These are phyloP conservation scores for Epichloe festucae DNA, from an alignment of 2,329 filamentous ascomycete species.

Conservation along the genomic window DNA sequence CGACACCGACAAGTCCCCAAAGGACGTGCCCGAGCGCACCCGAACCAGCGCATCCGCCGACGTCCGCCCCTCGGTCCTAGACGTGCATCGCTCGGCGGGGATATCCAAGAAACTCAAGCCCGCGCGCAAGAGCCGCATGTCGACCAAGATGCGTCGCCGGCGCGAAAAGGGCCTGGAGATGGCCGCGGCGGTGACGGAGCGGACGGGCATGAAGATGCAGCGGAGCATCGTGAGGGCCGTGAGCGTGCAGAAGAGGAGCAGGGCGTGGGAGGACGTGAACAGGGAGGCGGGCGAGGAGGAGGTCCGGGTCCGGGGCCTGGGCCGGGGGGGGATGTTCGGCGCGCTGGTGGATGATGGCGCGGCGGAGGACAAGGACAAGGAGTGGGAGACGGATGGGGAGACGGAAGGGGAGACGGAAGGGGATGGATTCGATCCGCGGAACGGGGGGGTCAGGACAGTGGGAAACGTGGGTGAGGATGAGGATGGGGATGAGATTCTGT, in stretches of 20 bases:
- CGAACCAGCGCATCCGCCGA: not conserved
- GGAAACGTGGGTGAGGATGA: not conserved
- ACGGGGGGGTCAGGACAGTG: slow-evolving; percentile 1
- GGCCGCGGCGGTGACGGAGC: slow-evolving; percentile 46
- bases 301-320: not conserved
- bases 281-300: slow-evolving; percentile 16
- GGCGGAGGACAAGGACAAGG: slow-evolving; percentile 13
- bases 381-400: slow-evolving; percentile 23
- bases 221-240: slow-evolving; percentile 38
- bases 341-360: slow-evolving; percentile 10
- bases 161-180: slow-evolving; percentile 45
- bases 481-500: slow-evolving; percentile 2
- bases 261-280: slow-evolving; percentile 48
- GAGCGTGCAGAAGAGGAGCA: slow-evolving; percentile 34
- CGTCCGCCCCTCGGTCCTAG: slow-evolving; percentile 52
- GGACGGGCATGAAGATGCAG: slow-evolving; percentile 41
- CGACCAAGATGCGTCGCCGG: slow-evolving; percentile 39
- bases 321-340: slow-evolving; percentile 7
- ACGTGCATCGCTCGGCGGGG: slow-evolving; percentile 53
- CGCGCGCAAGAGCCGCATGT: slow-evolving; percentile 39
- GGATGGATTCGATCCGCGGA: slow-evolving; percentile 8
- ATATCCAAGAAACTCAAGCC: slow-evolving; percentile 54
- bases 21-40: slow-evolving; percentile 30
- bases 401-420: slow-evolving; percentile 14
- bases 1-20: slow-evolving; percentile 59